Conservation (phyloP, 2,329 filamentous ascomycete genomes). For the Fusarium sp. region DNA sequence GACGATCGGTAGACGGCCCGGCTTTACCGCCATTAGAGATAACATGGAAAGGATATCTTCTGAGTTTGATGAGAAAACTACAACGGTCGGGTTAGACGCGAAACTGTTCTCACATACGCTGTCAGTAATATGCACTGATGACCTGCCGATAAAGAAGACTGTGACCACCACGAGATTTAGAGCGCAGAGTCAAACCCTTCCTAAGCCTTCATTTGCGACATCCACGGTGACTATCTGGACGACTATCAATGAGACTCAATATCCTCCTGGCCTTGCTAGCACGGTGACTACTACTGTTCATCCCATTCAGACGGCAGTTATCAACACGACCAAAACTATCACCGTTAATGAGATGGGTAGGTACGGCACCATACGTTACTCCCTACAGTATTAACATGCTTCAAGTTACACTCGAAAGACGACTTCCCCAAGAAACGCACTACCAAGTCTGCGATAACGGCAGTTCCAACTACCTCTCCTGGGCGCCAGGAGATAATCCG, state of each 20-base stretch:
- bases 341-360: fast-evolving
- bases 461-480: background rate
- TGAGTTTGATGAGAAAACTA: fast-evolving
- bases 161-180: background rate
- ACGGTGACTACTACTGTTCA: background rate
- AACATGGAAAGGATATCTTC: background rate
- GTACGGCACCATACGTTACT: fast-evolving
- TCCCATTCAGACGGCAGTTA: background rate
- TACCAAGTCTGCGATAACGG: background rate
- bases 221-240: fast-evolving
- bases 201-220: fast-evolving
- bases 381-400: fast-evolving
- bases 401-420: background rate
- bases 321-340: background rate
- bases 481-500: fast-evolving
- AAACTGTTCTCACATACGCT: background rate
- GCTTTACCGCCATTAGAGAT: background rate
- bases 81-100: background rate
- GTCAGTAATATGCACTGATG: background rate
- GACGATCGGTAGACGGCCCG: fast-evolving
- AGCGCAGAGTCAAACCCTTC: fast-evolving
- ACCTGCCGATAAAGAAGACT: background rate
- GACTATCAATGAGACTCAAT: background rate
- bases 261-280: fast-evolving
- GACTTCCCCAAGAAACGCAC: background rate